Evolutionary conservation across 345 rosid genomes (phyloP).

Genomic region (Populus euphratica): DNA sequence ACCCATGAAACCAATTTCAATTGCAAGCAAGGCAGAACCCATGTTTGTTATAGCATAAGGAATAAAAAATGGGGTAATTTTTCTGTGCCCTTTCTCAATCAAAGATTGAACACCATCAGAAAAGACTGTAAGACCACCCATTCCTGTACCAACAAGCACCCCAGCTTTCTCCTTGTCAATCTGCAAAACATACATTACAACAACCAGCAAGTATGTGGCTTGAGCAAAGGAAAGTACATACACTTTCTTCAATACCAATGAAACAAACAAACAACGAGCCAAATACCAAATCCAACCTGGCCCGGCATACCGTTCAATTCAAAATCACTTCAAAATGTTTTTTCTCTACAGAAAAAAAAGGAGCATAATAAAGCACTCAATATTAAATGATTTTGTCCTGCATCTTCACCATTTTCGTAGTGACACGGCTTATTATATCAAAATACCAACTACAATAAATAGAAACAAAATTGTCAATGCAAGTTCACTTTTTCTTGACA

Average conservation of each 20-base stretch:
- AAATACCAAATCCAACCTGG: background rate
- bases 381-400: background rate
- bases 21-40: slow-evolving; percentile 91
- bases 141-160: slow-evolving; percentile 96
- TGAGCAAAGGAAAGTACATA: background rate
- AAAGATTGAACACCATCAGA: slow-evolving; percentile 82
- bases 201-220: background rate
- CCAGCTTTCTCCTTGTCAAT: slow-evolving; percentile 78
- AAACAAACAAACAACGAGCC: background rate
- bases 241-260: background rate
- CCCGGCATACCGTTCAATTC: background rate
- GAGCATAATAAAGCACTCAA: background rate
- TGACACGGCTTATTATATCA: background rate
- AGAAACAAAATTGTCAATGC: background rate
- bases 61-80: slow-evolving; percentile 83
- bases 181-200: slow-evolving; percentile 37
- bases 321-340: background rate
- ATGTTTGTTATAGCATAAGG: slow-evolving; percentile 94
- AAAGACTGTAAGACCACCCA: slow-evolving; percentile 91
- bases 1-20: slow-evolving; percentile 97
- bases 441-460: background rate
- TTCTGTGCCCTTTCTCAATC: slow-evolving; percentile 82
- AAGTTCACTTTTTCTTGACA: background rate
- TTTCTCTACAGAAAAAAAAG: too few relatives aligned
- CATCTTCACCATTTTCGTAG: background rate